phyloP scores from a whole-genome alignment of 208 protist genomes.

The Vickermania spadyakhi region DNA sequence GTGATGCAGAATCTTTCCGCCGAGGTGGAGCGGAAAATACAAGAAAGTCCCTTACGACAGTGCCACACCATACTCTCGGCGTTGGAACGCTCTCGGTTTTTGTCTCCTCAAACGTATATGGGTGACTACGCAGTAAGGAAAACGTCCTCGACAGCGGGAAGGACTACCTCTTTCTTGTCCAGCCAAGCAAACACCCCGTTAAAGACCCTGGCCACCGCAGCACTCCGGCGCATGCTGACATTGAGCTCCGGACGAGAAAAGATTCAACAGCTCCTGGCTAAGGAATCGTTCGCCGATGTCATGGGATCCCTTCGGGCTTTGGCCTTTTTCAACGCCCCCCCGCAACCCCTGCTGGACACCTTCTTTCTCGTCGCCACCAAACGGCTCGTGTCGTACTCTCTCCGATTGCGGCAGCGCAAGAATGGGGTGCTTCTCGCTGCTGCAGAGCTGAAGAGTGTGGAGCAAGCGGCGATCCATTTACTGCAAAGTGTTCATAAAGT shows the following conservation, averaged over 20 bases:
- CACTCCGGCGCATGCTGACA: conserved; percentile 42
- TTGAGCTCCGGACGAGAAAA: conserved; percentile 18
- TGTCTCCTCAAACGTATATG: conserved; percentile 31
- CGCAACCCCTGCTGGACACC: conserved; percentile 61
- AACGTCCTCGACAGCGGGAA: no score
- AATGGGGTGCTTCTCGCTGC: background rate
- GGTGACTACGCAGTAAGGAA: no score
- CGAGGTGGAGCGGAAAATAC: conserved; percentile 24
- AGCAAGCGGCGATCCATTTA: background rate
- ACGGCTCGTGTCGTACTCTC: conserved; percentile 5
- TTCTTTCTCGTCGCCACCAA: conserved; percentile 25
- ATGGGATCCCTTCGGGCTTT: conserved; percentile 29
- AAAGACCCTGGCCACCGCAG: conserved; percentile 15
- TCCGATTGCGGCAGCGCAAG: background rate
- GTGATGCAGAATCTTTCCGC: conserved; percentile 29
- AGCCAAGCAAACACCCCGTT: conserved; percentile 1
- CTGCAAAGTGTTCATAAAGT: background rate
- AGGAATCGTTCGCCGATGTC: conserved; percentile 29
- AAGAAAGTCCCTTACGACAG: conserved; percentile 35
- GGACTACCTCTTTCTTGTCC: background rate
- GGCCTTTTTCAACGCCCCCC: conserved; percentile 46
- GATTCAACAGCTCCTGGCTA: conserved; percentile 18
- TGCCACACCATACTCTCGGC: conserved; percentile 51
- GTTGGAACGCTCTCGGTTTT: conserved; percentile 47
- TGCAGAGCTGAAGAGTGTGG: background rate